Percentiles rank a stretch among this genome's conserved stretches.
Conservation (phyloP, 352 stramenopile genomes). For the Thalassiosira gravida region DNA sequence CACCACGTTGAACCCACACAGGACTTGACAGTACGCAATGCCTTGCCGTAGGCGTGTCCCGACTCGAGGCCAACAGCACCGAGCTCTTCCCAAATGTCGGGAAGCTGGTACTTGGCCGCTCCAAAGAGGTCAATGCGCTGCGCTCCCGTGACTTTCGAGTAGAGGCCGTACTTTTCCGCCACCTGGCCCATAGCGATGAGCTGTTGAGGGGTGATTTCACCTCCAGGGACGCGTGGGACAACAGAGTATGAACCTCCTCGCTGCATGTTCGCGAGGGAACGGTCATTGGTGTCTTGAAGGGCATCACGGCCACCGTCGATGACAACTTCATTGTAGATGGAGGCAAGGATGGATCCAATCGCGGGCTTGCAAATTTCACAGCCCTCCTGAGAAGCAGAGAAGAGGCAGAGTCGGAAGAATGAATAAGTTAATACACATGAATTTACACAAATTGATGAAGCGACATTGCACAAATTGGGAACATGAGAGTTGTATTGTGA, state of each 20-base stretch:
- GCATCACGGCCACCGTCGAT: slow-evolving; percentile 84
- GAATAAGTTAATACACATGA: slow-evolving; percentile 16
- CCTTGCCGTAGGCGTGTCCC: slow-evolving; percentile 92
- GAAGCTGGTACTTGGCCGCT: slow-evolving; percentile 90
- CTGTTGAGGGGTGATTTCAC: slow-evolving; percentile 90
- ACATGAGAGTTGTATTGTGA: background rate
- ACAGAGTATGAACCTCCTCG: slow-evolving; percentile 92
- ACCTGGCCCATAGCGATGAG: slow-evolving; percentile 90
- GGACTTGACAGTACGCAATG: slow-evolving; percentile 91
- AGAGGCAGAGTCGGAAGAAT: background rate
- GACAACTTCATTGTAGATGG: slow-evolving; percentile 89
- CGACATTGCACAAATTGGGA: too few relatives aligned
- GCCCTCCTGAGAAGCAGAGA: slow-evolving; percentile 85
- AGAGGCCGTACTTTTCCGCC: slow-evolving; percentile 90
- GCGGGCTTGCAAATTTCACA: slow-evolving; percentile 92
- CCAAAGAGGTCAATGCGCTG: slow-evolving; percentile 92
- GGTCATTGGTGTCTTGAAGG: slow-evolving; percentile 92
- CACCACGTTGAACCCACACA: slow-evolving; percentile 92
- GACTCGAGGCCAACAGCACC: slow-evolving; percentile 90
- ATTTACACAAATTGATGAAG: too few relatives aligned
- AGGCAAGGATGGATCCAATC: slow-evolving; percentile 90
- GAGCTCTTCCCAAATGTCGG: slow-evolving; percentile 91
- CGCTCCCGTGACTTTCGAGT: slow-evolving; percentile 93
- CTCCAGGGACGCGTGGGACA: slow-evolving; percentile 89
- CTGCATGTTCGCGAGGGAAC: slow-evolving; percentile 91